A percentile compares a stretch with the other conserved stretches of the same genome.
phyloP scores from a whole-genome alignment of 257 asterid genomes.

The Forsythia suspensa region DNA sequence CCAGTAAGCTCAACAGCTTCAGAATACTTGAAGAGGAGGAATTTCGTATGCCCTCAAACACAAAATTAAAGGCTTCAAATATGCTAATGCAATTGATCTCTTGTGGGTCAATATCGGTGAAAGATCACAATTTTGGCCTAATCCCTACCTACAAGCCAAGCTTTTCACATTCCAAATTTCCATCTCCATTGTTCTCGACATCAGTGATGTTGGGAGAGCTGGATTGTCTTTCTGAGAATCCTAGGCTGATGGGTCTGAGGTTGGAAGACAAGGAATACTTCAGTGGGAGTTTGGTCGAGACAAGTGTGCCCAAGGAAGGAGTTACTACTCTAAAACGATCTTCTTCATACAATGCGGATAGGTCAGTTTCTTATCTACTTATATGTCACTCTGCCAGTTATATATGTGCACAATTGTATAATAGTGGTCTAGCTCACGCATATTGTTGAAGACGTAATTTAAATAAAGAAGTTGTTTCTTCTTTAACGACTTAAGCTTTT shows the following conservation, averaged over 20 bases:
- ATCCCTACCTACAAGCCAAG: conserved; percentile 83
- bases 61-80: conserved; percentile 79
- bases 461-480: neutral
- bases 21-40: conserved; percentile 76
- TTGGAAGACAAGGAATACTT: conserved; percentile 90
- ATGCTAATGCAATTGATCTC: conserved; percentile 89
- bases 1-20: conserved; percentile 73
- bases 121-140: conserved; percentile 82
- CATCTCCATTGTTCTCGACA: conserved; percentile 76
- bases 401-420: neutral
- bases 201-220: conserved; percentile 76
- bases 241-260: conserved; percentile 57
- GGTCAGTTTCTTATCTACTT: conserved; percentile 41
- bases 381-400: neutral
- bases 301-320: conserved; percentile 65
- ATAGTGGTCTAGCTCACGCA: neutral
- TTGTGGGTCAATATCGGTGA: conserved; percentile 88
- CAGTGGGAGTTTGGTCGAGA: conserved; percentile 89
- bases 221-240: conserved; percentile 69
- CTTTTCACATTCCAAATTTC: conserved; percentile 71
- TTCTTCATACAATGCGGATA: conserved; percentile 78
- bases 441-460: neutral
- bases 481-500: neutral
- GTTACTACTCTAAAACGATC: conserved; percentile 67
- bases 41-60: conserved; percentile 44